phyloP scores from a whole-genome alignment of 495 filamentous ascomycete species.

The Aspergillus biplanus region DNA sequence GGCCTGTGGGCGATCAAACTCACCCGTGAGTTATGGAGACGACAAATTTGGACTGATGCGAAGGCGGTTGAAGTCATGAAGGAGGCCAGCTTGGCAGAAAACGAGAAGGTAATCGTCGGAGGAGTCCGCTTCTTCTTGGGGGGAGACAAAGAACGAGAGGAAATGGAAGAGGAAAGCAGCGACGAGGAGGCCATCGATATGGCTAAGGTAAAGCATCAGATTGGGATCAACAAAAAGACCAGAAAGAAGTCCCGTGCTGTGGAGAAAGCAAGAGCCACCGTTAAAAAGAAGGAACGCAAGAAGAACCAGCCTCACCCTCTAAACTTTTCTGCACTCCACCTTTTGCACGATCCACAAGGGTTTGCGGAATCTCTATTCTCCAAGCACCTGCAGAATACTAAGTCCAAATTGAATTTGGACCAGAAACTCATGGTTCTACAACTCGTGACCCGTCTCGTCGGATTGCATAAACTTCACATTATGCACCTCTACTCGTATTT shows the following conservation, averaged over 20 bases:
- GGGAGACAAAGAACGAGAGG: slow-evolving; percentile 91
- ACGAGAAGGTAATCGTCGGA: slow-evolving; percentile 85
- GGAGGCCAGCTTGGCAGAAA: slow-evolving; percentile 78
- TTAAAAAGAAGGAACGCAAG: slow-evolving; percentile 83
- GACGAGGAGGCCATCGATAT: slow-evolving; percentile 80
- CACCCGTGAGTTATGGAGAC: slow-evolving; percentile 84
- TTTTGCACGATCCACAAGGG: slow-evolving; percentile 93
- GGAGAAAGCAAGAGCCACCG: slow-evolving; percentile 74
- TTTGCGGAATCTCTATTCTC: slow-evolving; percentile 90
- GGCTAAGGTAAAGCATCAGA: slow-evolving; percentile 78
- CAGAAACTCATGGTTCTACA: slow-evolving; percentile 87
- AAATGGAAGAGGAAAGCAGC: slow-evolving; percentile 84
- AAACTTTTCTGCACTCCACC: slow-evolving; percentile 97
- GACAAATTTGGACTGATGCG: slow-evolving; percentile 85
- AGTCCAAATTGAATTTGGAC: slow-evolving; percentile 86
- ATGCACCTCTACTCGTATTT: slow-evolving; percentile 87
- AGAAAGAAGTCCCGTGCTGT: slow-evolving; percentile 80
- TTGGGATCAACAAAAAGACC: slow-evolving; percentile 92
- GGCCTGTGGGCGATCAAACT: slow-evolving; percentile 94
- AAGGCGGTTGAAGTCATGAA: slow-evolving; percentile 95
- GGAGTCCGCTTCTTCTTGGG: slow-evolving; percentile 94
- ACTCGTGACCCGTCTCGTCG: slow-evolving; percentile 86
- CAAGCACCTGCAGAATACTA: slow-evolving; percentile 85
- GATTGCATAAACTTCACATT: slow-evolving; percentile 87
- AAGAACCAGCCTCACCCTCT: slow-evolving; percentile 83